Conservation (phyloP, 306 rosid species). For the Prunus kanzakura region DNA sequence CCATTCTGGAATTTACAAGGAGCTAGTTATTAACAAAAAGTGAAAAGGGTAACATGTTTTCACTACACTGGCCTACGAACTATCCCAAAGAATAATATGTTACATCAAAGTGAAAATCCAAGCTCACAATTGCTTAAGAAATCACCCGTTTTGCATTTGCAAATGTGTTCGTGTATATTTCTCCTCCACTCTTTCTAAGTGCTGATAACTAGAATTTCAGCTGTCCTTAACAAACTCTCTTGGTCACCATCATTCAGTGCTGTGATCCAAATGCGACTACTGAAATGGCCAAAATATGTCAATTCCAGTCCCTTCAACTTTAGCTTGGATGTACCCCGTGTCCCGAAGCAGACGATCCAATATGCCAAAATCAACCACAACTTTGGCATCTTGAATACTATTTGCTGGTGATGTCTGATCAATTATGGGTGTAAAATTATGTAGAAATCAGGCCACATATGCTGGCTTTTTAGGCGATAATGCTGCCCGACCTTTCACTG, state of each 20-base stretch:
- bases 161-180: background rate
- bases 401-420: constrained; percentile 4
- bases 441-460: background rate
- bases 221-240: background rate
- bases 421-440: background rate
- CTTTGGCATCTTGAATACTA: constrained; percentile 4
- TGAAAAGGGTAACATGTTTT: background rate
- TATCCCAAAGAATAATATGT: background rate
- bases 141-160: background rate
- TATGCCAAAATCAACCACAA: background rate
- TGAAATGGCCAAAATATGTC: constrained; percentile 5
- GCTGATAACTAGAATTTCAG: background rate
- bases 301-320: constrained; percentile 3
- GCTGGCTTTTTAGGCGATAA: background rate
- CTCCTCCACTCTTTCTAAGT: background rate
- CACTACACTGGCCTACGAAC: constrained; percentile 7
- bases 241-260: constrained; percentile 8
- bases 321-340: background rate
- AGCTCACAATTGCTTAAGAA: background rate
- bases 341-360: background rate
- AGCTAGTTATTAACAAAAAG: background rate
- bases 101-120: background rate
- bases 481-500: background rate
- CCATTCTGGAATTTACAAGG: background rate
- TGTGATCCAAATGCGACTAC: constrained; percentile 3